Evolutionary conservation across 352 stramenopile species (phyloP).

Genomic region (Pythium folliculosum): DNA sequence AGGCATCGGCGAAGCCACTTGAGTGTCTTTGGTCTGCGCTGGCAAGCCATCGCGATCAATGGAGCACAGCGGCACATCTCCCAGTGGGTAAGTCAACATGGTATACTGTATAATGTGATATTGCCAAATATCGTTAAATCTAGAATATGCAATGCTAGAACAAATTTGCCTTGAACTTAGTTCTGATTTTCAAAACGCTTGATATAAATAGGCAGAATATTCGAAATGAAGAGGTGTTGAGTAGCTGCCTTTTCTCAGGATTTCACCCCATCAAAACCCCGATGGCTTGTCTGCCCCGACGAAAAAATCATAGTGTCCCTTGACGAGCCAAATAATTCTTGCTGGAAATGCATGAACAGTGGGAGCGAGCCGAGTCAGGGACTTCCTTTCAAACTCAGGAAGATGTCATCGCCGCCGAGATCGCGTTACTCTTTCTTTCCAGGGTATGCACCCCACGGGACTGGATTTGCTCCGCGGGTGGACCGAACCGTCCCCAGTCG

Average conservation of each 20-base stretch:
- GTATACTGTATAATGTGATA: background rate
- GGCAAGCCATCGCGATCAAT: background rate
- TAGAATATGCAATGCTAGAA: background rate
- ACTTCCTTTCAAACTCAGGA: background rate
- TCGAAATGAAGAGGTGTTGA: background rate
- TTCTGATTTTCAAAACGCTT: background rate
- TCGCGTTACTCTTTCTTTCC: conserved; percentile 3
- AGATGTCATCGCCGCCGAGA: background rate
- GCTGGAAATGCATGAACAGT: background rate
- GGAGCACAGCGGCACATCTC: background rate
- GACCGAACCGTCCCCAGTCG: background rate
- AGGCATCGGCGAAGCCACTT: background rate
- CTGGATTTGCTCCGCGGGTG: background rate
- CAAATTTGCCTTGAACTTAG: too few species aligned
- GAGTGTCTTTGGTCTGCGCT: background rate
- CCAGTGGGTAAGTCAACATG: background rate
- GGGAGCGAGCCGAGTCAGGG: background rate
- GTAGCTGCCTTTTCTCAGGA: background rate
- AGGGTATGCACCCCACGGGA: background rate
- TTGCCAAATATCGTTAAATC: background rate
- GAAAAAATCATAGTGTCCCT: background rate
- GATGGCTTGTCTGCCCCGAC: background rate
- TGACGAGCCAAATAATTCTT: background rate
- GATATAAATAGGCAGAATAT: background rate
- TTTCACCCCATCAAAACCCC: background rate